phyloP scores from a whole-genome alignment of 176 grass and related monocot species.

The Eleusine indica region DNA sequence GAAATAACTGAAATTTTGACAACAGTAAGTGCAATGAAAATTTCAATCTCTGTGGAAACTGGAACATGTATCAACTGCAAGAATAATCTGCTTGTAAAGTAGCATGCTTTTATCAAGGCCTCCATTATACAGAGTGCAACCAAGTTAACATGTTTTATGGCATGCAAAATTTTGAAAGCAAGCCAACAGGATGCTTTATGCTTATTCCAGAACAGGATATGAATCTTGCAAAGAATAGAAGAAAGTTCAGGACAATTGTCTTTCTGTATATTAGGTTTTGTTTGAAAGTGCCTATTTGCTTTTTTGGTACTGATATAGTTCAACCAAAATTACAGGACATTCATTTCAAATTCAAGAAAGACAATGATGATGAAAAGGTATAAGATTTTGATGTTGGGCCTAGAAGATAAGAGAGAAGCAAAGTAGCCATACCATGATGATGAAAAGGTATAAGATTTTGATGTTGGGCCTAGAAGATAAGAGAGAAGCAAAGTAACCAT shows the following conservation, averaged over 20 bases:
- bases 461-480: constrained; percentile 20
- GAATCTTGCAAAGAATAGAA: constrained; percentile 7
- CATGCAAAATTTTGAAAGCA: constrained; percentile 12
- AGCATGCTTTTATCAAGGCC: constrained; percentile 16
- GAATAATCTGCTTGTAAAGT: constrained; percentile 20
- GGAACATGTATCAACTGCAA: constrained; percentile 9
- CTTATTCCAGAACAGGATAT: constrained; percentile 26
- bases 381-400: constrained; percentile 6
- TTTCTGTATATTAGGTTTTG: background rate
- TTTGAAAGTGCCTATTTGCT: constrained; percentile 20
- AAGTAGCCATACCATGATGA: background rate
- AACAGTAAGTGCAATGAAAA: background rate
- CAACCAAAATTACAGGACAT: constrained; percentile 26
- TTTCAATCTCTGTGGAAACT: constrained; percentile 25
- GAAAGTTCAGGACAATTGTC: constrained; percentile 7
- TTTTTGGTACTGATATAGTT: constrained; percentile 23
- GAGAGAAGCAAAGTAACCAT: constrained; percentile 28
- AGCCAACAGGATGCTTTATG: constrained; percentile 7
- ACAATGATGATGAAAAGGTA: constrained; percentile 15
- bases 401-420: constrained; percentile 22
- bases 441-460: constrained; percentile 9
- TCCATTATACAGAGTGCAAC: constrained; percentile 8
- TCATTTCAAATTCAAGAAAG: constrained; percentile 30
- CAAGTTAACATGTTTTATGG: background rate
- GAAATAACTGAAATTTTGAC: constrained; percentile 6